Conservation (phyloP, 495 filamentous ascomycete genomes). For the Neurospora sp. region DNA sequence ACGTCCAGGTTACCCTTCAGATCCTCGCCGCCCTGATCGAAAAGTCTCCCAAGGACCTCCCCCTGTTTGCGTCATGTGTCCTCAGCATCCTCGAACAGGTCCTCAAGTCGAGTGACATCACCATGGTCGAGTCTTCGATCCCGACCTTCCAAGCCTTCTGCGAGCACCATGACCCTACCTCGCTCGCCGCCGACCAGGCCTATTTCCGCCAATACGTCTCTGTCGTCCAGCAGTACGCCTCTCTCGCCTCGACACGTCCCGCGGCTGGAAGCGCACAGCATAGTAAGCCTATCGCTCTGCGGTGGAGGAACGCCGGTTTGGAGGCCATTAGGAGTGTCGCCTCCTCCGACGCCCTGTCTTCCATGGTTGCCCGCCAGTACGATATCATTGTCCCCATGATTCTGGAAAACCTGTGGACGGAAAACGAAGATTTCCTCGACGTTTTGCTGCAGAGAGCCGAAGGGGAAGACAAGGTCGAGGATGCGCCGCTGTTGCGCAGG, state of each 20-base stretch:
- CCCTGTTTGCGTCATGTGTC: constrained; percentile 72
- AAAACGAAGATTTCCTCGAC: constrained; percentile 57
- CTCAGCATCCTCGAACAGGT: constrained; percentile 70
- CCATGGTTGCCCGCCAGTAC: constrained; percentile 63
- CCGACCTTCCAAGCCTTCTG: constrained; percentile 78
- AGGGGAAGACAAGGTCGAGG: constrained; percentile 54
- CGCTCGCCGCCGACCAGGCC: constrained; percentile 69
- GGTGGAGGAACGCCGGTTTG: constrained; percentile 74
- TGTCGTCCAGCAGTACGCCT: constrained; percentile 66
- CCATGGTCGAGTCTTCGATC: constrained; percentile 79
- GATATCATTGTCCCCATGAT: constrained; percentile 70
- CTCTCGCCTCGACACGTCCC: constrained; percentile 55
- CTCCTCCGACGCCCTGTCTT: constrained; percentile 63
- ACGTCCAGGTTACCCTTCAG: constrained; percentile 86
- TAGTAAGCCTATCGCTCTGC: constrained; percentile 64
- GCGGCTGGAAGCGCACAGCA: constrained; percentile 37
- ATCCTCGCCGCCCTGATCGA: constrained; percentile 84
- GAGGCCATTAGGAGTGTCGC: constrained; percentile 69
- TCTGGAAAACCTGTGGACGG: constrained; percentile 72
- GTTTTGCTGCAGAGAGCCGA: constrained; percentile 50
- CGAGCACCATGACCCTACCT: constrained; percentile 65
- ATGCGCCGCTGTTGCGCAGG: constrained; percentile 46
- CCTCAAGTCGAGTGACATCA: constrained; percentile 69
- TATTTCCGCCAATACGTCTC: constrained; percentile 73
- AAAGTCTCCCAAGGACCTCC: constrained; percentile 79